Conservation (phyloP, 2,329 filamentous ascomycete species). For the Fusarium sublunatum region DNA sequence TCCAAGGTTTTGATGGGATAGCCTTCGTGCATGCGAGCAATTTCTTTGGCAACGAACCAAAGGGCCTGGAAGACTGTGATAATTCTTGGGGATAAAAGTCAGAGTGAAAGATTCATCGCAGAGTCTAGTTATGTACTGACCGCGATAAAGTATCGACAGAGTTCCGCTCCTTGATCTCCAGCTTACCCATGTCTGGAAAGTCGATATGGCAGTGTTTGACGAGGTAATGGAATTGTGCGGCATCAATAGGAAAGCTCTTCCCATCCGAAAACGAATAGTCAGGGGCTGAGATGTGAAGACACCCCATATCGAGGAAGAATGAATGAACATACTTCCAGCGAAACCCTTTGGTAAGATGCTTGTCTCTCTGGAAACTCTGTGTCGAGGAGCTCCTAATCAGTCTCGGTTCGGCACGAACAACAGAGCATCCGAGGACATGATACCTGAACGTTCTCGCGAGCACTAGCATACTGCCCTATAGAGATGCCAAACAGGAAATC, state of each 20-base stretch:
- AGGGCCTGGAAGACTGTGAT: conserved; percentile 41
- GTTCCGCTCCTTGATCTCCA: conserved; percentile 48
- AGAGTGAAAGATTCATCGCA: background rate
- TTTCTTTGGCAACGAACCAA: conserved; percentile 42
- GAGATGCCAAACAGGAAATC: conserved; percentile 53
- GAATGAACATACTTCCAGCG: conserved; percentile 47
- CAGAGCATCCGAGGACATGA: no score
- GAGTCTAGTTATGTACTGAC: conserved; percentile 12
- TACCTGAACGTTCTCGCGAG: conserved; percentile 48
- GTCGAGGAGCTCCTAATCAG: no score
- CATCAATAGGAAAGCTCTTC: conserved; percentile 51
- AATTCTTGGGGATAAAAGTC: conserved; percentile 10
- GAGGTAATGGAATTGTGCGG: conserved; percentile 50
- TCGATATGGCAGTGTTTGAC: conserved; percentile 46
- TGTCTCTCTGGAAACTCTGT: conserved; percentile 15
- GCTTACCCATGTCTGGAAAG: conserved; percentile 40
- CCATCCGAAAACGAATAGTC: conserved; percentile 34
- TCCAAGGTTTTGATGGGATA: conserved; percentile 45
- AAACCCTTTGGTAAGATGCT: conserved; percentile 2
- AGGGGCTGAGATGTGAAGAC: conserved; percentile 49
- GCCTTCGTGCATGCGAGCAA: conserved; percentile 30
- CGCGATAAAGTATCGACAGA: conserved; percentile 47
- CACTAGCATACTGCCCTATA: conserved; percentile 51
- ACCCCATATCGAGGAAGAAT: conserved; percentile 51
- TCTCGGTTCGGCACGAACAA: no score